Conservation (phyloP, 2,329 filamentous ascomycete species). For the Phymatotrichopsis omnivora region DNA sequence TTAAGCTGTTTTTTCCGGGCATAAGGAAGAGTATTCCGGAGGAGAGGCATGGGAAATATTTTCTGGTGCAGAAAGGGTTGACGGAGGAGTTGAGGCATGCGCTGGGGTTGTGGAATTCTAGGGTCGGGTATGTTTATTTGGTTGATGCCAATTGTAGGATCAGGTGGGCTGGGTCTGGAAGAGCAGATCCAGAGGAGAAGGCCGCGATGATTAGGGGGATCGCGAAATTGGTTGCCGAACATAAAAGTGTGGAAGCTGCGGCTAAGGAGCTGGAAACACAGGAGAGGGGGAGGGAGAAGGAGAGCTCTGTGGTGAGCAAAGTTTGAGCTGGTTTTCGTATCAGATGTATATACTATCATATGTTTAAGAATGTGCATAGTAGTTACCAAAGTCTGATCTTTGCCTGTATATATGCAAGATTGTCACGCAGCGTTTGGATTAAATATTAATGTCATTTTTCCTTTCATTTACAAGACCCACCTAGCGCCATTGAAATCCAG, state of each 20-base stretch:
- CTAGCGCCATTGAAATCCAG: slow-evolving; percentile 21
- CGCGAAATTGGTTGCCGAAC: slow-evolving; percentile 51
- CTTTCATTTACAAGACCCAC: slow-evolving; percentile 33
- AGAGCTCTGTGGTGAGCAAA: slow-evolving; percentile 33
- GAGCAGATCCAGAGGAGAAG: slow-evolving; percentile 54
- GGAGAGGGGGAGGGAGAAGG: slow-evolving; percentile 37
- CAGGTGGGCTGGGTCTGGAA: slow-evolving; percentile 81
- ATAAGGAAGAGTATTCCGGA: slow-evolving; percentile 44
- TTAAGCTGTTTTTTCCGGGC: slow-evolving; percentile 48
- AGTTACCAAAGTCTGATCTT: too few species aligned
- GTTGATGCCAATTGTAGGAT: slow-evolving; percentile 81
- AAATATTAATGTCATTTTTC: slow-evolving; percentile 11
- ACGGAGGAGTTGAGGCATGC: slow-evolving; percentile 50
- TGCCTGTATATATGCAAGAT: too few species aligned
- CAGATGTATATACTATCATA: slow-evolving; percentile 5
- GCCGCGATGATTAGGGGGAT: slow-evolving; percentile 56
- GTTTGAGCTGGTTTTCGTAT: neutral
- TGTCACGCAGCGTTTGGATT: too few species aligned
- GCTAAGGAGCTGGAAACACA: slow-evolving; percentile 34
- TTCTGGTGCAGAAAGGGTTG: slow-evolving; percentile 49
- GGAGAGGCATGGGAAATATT: slow-evolving; percentile 52
- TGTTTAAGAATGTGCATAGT: slow-evolving; percentile 7
- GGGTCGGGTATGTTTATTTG: slow-evolving; percentile 89
- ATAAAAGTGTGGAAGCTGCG: slow-evolving; percentile 28
- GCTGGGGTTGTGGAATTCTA: slow-evolving; percentile 69